Evolutionary conservation across 1,284 basidiomycete species (phyloP).

Genomic region (Malassezia restricta): DNA sequence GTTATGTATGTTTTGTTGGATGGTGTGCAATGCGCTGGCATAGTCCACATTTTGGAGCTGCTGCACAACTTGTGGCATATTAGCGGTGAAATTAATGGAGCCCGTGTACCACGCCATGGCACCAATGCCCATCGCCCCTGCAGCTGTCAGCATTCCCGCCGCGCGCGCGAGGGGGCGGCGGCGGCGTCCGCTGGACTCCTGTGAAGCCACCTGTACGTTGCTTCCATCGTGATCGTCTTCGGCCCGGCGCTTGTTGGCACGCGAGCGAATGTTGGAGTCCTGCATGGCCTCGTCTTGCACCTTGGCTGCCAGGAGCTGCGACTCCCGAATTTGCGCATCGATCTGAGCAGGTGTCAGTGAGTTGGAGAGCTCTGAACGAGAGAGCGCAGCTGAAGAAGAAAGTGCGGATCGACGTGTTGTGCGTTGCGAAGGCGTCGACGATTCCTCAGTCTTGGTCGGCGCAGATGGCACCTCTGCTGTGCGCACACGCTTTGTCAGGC

Average conservation of each 20-base stretch:
- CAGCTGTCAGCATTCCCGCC: constrained; percentile 33
- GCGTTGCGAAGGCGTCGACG: neutral
- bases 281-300: constrained; percentile 19
- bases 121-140: constrained; percentile 35
- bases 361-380: constrained; percentile 10
- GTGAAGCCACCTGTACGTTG: constrained; percentile 6
- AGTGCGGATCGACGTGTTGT: constrained; percentile 2
- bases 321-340: constrained; percentile 35
- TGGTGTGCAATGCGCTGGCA: constrained; percentile 25
- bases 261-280: constrained; percentile 2
- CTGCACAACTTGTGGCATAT: constrained; percentile 6
- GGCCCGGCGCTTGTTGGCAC: constrained; percentile 19
- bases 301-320: constrained; percentile 33
- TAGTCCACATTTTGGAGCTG: constrained; percentile 18
- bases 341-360: constrained; percentile 31
- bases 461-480: neutral
- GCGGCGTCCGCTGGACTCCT: constrained; percentile 17
- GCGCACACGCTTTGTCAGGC: constrained; percentile 12
- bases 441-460: constrained; percentile 21
- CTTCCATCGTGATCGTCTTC: constrained; percentile 23
- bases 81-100: constrained; percentile 8
- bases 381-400: constrained; percentile 11
- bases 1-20: constrained; percentile 31
- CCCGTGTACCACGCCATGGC: constrained; percentile 40
- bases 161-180: constrained; percentile 29